phyloP scores from a whole-genome alignment of 768 basidiomycete species.

The Mycena vulgaris region DNA sequence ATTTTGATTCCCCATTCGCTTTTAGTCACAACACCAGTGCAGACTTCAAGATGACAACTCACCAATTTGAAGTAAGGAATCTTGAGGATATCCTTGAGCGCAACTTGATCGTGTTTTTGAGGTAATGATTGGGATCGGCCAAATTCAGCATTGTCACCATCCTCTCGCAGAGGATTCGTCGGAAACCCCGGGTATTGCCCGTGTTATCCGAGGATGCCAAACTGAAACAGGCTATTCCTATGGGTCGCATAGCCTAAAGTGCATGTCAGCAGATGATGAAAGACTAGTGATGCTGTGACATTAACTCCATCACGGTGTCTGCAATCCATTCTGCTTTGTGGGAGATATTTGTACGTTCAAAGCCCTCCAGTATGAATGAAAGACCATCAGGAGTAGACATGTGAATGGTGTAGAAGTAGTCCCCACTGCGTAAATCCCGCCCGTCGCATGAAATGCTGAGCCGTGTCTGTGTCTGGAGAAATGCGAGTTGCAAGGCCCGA shows the following conservation, averaged over 20 bases:
- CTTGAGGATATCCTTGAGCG: constrained; percentile 40
- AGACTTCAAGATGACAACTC: constrained; percentile 3
- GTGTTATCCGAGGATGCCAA: background rate
- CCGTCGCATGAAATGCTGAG: constrained; percentile 47
- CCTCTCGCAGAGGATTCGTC: background rate
- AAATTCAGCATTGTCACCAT: background rate
- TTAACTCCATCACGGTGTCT: background rate
- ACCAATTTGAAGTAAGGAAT: constrained; percentile 39
- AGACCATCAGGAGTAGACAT: background rate
- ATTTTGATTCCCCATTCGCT: background rate
- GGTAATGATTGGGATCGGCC: constrained; percentile 42
- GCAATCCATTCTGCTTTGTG: constrained; percentile 16
- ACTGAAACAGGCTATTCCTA: background rate
- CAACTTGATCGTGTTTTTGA: constrained; percentile 44
- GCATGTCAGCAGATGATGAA: background rate
- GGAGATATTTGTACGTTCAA: constrained; percentile 3
- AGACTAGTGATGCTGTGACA: background rate
- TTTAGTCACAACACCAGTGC: background rate
- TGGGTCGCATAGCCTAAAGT: background rate
- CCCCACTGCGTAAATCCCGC: background rate
- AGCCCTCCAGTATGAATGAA: background rate
- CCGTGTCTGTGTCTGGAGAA: constrained; percentile 31
- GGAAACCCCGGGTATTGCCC: constrained; percentile 7
- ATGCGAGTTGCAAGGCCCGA: constrained; percentile 29
- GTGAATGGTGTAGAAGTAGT: constrained; percentile 13